Conservation (phyloP, 2,329 filamentous ascomycete genomes). For the Penicillium aurantiogriseum region DNA sequence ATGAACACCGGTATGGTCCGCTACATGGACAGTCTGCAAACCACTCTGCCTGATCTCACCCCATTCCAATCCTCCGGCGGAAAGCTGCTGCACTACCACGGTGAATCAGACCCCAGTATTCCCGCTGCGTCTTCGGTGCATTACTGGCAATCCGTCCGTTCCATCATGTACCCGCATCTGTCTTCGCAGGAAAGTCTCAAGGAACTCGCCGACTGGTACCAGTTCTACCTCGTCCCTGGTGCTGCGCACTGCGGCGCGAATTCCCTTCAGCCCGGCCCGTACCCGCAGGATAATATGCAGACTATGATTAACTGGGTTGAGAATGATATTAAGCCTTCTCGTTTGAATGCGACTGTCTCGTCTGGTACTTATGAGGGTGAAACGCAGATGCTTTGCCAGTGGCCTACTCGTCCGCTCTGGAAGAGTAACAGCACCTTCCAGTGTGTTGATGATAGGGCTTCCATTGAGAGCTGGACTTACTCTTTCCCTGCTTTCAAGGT, state of each 20-base stretch:
- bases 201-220: constrained; percentile 54
- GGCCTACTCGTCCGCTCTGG: constrained; percentile 36
- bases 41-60: constrained; percentile 54
- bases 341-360: constrained; percentile 44
- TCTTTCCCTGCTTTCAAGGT: constrained; percentile 41
- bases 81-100: constrained; percentile 60
- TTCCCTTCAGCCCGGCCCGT: constrained; percentile 46
- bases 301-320: constrained; percentile 55
- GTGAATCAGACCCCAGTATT: constrained; percentile 55
- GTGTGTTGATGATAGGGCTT: constrained; percentile 42
- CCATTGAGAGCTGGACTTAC: constrained; percentile 43
- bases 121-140: constrained; percentile 55
- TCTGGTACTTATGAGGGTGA: constrained; percentile 32
- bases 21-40: constrained; percentile 55
- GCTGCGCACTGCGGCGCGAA: constrained; percentile 54
- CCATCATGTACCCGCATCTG: constrained; percentile 49
- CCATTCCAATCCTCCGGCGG: constrained; percentile 51
- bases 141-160: constrained; percentile 56
- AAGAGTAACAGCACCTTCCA: constrained; percentile 32
- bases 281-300: constrained; percentile 48
- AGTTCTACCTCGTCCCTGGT: constrained; percentile 55
- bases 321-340: constrained; percentile 46
- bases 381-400: constrained; percentile 38
- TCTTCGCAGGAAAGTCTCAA: constrained; percentile 40
- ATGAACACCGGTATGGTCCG: constrained; percentile 51